A percentile compares a stretch with the other conserved stretches of the same genome.
Evolutionary conservation across 2,329 filamentous ascomycete species (phyloP).

Genomic region (Nemania serpens): DNA sequence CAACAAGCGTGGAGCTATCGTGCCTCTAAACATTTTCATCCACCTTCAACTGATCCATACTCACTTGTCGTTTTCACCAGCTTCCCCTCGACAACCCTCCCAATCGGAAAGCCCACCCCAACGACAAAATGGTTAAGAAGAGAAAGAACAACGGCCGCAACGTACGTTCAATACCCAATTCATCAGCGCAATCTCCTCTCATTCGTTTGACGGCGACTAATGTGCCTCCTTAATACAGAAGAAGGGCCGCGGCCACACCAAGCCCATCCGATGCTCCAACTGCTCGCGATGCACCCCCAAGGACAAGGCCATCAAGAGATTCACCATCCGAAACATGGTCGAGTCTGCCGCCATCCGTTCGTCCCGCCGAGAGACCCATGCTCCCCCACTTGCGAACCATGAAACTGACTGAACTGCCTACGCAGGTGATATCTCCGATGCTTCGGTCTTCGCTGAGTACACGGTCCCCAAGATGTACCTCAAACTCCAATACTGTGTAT

Average conservation of each 20-base stretch:
- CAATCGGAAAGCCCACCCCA: conserved; percentile 38
- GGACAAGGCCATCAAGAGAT: conserved; percentile 99
- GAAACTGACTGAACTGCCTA: conserved; percentile 15
- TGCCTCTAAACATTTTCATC: conserved; percentile 23
- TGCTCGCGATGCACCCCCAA: conserved; percentile 89
- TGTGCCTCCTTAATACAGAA: conserved; percentile 30
- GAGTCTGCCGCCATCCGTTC: conserved; percentile 99
- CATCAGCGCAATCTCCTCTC: background rate
- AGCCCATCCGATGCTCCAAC: conserved; percentile 87
- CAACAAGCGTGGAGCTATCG: conserved; percentile 22
- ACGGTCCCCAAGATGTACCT: conserved; percentile 99
- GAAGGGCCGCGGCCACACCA: conserved; percentile 98
- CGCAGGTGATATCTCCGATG: conserved; percentile 99
- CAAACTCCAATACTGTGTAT: conserved; percentile 99
- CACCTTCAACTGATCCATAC: conserved; percentile 11
- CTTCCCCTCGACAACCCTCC: conserved; percentile 27
- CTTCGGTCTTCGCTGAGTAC: conserved; percentile 99
- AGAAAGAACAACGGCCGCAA: conserved; percentile 62
- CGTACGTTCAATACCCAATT: conserved; percentile 48
- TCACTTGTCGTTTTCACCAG: conserved; percentile 15
- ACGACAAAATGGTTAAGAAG: conserved; percentile 73
- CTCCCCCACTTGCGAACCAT: conserved; percentile 13
- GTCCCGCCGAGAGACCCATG: conserved; percentile 47
- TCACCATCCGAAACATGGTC: conserved; percentile 99
- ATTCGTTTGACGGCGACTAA: conserved; percentile 29